Evolutionary conservation across 2,329 filamentous ascomycete species (phyloP).

Genomic region (Botryotinia convoluta): DNA sequence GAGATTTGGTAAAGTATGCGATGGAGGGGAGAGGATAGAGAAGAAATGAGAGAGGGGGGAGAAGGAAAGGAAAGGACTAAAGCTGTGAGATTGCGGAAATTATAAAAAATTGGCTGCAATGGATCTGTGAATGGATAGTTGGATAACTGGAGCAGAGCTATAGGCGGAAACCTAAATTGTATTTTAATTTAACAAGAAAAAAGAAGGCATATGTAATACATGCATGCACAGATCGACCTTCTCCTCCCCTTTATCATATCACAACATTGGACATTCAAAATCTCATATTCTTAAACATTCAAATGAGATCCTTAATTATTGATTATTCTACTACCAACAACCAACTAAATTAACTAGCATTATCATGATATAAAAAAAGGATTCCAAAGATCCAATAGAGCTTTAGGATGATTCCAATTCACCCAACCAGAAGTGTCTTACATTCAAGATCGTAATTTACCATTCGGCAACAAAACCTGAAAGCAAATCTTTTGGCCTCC

Average conservation of each 20-base stretch:
- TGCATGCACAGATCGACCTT: not conserved
- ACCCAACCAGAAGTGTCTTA: slow-evolving; percentile 4
- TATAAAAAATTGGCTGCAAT: not conserved
- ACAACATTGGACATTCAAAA: not conserved
- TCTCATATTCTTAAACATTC: not conserved
- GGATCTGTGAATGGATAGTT: not conserved
- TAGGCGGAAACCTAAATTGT: not conserved
- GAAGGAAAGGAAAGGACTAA: too few relatives aligned
- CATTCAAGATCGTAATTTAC: not conserved
- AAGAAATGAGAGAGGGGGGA: too few relatives aligned
- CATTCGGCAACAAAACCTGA: not conserved
- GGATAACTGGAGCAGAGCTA: too few relatives aligned
- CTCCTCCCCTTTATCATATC: not conserved
- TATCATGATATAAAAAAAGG: not conserved
- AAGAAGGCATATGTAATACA: not conserved
- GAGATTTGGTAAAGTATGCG: not conserved
- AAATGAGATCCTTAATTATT: too few relatives aligned
- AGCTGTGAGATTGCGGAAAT: not conserved
- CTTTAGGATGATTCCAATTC: too few relatives aligned
- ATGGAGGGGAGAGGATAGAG: not conserved
- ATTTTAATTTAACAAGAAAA: not conserved
- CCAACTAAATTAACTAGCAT: not conserved
- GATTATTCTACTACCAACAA: not conserved
- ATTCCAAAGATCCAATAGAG: not conserved
- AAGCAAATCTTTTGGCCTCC: not conserved